These are phyloP conservation scores for Ascocoryne sarcoides DNA, from an alignment of 2,329 filamentous ascomycete species.

Conservation along the genomic window DNA sequence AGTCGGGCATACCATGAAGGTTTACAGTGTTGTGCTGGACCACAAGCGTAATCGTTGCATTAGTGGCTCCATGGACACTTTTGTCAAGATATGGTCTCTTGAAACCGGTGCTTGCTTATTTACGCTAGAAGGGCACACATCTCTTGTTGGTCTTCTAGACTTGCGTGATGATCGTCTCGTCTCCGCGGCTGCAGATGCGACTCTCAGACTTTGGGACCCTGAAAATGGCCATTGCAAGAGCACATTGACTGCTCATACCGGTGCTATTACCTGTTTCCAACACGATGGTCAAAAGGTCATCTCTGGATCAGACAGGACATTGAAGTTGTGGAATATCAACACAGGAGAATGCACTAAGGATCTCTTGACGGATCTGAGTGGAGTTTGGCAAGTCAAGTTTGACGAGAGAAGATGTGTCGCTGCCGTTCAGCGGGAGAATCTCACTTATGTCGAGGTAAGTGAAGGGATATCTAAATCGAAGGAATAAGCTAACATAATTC, in stretches of 20 bases:
- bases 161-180: slow-evolving; percentile 84
- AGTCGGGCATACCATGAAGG: slow-evolving; percentile 81
- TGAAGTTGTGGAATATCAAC: slow-evolving; percentile 98
- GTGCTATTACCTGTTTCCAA: slow-evolving; percentile 97
- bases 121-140: slow-evolving; percentile 85
- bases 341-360: slow-evolving; percentile 90
- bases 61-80: slow-evolving; percentile 95
- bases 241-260: slow-evolving; percentile 85
- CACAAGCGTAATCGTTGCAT: slow-evolving; percentile 90
- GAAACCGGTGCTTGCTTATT: slow-evolving; percentile 76
- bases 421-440: slow-evolving; percentile 82
- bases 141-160: slow-evolving; percentile 86
- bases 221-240: slow-evolving; percentile 86
- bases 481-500: slow-evolving; percentile 27
- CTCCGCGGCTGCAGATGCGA: slow-evolving; percentile 91
- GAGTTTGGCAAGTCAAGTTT: slow-evolving; percentile 99
- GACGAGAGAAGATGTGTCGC: slow-evolving; percentile 92
- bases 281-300: slow-evolving; percentile 96
- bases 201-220: slow-evolving; percentile 92
- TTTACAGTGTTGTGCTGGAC: slow-evolving; percentile 94
- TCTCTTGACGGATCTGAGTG: slow-evolving; percentile 82
- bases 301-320: slow-evolving; percentile 84
- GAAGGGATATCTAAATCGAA: background rate
- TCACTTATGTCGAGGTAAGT: slow-evolving; percentile 93
- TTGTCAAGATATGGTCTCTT: slow-evolving; percentile 96